Percentiles rank a stretch among this genome's conserved stretches.
Conservation (phyloP, 768 basidiomycete species). For the Mycena maculata region DNA sequence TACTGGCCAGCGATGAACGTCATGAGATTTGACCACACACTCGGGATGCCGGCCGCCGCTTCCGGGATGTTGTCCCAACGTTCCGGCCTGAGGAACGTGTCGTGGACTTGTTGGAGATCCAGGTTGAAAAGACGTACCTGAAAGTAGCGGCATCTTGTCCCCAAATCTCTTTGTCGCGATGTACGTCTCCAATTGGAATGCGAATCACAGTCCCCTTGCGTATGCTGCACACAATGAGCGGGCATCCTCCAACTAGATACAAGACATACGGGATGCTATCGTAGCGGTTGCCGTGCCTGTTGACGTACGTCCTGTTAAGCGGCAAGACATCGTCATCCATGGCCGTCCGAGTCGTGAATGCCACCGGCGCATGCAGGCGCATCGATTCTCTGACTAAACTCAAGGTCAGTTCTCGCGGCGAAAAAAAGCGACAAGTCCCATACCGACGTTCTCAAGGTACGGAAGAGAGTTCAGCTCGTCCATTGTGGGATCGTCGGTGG, state of each 20-base stretch:
- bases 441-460: slow-evolving; percentile 50
- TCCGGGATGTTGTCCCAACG: slow-evolving; percentile 67
- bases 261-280: too few species aligned
- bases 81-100: slow-evolving; percentile 57
- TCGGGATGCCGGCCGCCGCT: slow-evolving; percentile 60
- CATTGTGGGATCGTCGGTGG: slow-evolving; percentile 50
- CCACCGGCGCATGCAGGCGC: slow-evolving; percentile 65
- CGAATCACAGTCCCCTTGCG: slow-evolving; percentile 73
- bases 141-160: too few species aligned
- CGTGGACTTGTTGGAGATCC: too few species aligned
- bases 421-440: background rate
- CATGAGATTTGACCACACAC: slow-evolving; percentile 69
- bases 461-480: slow-evolving; percentile 51
- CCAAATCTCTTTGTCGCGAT: background rate
- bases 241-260: slow-evolving; percentile 27
- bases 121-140: too few species aligned
- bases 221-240: slow-evolving; percentile 37
- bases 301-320: slow-evolving; percentile 56
- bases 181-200: slow-evolving; percentile 14
- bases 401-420: background rate
- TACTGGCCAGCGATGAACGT: slow-evolving; percentile 65
- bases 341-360: slow-evolving; percentile 55
- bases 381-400: slow-evolving; percentile 68
- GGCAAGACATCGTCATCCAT: slow-evolving; percentile 58
- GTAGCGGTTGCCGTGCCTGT: slow-evolving; percentile 28